Base-by-base conservation (phyloP, 2,329 filamentous ascomycete genomes). In the Drechmeria coniospora region DNA sequence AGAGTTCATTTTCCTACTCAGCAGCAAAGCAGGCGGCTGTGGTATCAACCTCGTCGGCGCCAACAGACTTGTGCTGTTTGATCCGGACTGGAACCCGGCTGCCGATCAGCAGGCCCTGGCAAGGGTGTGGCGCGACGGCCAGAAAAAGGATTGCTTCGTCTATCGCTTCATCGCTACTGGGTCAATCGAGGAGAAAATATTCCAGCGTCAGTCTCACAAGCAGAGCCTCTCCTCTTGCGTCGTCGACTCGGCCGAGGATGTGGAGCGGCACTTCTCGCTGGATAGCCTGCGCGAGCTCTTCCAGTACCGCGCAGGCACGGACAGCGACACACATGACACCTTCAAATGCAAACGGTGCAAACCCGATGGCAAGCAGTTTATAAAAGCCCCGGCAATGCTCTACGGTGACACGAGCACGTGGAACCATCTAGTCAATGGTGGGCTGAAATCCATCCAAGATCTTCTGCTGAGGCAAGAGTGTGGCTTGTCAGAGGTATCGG, bases 161-260 rank as follows among this genome's bases (percentile, higher is more conserved):
- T 98, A 98, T 53, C 80, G 90, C n/a, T 98, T 98, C 57, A 98
- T 98, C 43, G 81, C 86, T 0, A 95, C 92, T 0, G 90, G 90
- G 4, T 94, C 86, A 0, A 98, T 98, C 35, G 90, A 98, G 49
- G 90, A 98, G 54, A 98, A 98, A 59, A 94, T 98, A 41, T 98
- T 98, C 59, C 90, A 98, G 53, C 78, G 92, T 8, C 90, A 98
- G 48, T 92, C 82, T 1, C 92, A 98, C 62, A 98, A 98, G 56
- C 90, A 98, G 54, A 92, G 83, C 6, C 63, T 98, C 2, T 95
- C 87, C 1, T 92, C 83, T 0, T 94, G 86, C 42, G 90, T 98
- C 4, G 90, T 98, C 6, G 90, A 98, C 53, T 86, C 80, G 3
- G 87, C 83, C 1, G 87, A 98, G 54, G 90, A 98, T 40, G 90